Evolutionary conservation across 768 basidiomycete genomes (phyloP).

Genomic region (Kondoa subrosea): DNA sequence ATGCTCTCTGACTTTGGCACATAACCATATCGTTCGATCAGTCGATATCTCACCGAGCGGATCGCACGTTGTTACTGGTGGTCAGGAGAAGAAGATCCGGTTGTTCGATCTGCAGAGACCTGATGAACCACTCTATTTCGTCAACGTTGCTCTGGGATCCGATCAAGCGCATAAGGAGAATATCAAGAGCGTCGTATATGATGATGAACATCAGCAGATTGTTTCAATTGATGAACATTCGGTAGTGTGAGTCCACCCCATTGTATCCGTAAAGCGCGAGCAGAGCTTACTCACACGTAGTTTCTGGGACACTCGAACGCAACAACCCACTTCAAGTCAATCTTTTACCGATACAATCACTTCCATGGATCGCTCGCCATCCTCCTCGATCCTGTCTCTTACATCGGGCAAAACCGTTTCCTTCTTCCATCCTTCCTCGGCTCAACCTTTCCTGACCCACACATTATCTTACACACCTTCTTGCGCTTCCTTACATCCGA

Average conservation of each 20-base stretch:
- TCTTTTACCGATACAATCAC: slow-evolving; percentile 64
- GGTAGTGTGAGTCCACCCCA: slow-evolving; percentile 40
- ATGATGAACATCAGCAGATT: slow-evolving; percentile 47
- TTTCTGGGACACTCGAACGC: slow-evolving; percentile 86
- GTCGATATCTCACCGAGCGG: slow-evolving; percentile 64
- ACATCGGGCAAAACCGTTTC: slow-evolving; percentile 83
- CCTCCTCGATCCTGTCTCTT: slow-evolving; percentile 41
- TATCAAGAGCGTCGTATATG: slow-evolving; percentile 84
- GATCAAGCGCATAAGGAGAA: slow-evolving; percentile 64
- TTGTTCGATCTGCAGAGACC: slow-evolving; percentile 71
- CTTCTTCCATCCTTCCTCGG: slow-evolving; percentile 48
- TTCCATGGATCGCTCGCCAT: slow-evolving; percentile 75
- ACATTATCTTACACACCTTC: slow-evolving; percentile 73
- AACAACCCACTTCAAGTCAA: slow-evolving; percentile 42
- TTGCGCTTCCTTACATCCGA: slow-evolving; percentile 85
- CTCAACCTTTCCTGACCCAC: slow-evolving; percentile 51
- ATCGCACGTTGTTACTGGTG: slow-evolving; percentile 65
- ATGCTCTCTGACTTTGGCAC: slow-evolving; percentile 84
- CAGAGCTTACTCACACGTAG: slow-evolving; percentile 35
- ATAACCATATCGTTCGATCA: slow-evolving; percentile 93
- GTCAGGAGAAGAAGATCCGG: slow-evolving; percentile 92
- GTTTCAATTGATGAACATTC: slow-evolving; percentile 82
- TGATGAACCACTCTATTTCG: background rate
- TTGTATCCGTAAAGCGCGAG: background rate
- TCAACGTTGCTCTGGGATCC: slow-evolving; percentile 37